Percentiles rank a stretch among this genome's conserved stretches.
Evolutionary conservation across 2,329 filamentous ascomycete species (phyloP).

Genomic region (Trichoderma polysporum): DNA sequence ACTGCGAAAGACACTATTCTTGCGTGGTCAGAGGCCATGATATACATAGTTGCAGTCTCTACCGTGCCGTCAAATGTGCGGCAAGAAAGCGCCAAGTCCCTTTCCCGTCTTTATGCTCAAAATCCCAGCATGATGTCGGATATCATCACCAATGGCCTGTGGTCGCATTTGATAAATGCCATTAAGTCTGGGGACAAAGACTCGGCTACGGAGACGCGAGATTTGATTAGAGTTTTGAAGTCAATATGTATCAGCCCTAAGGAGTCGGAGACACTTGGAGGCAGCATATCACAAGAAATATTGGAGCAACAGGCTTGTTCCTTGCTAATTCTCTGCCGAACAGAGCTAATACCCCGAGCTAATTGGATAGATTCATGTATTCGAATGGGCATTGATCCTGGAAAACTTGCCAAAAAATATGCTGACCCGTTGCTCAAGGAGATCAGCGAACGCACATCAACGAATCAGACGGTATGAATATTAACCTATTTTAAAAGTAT

Average conservation of each 20-base stretch:
- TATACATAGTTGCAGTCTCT: conserved; percentile 72
- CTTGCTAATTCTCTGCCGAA: conserved; percentile 74
- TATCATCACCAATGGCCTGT: conserved; percentile 71
- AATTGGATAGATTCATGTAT: conserved; percentile 91
- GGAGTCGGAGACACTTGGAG: conserved; percentile 46
- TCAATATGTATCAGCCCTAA: conserved; percentile 62
- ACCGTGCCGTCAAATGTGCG: conserved; percentile 61
- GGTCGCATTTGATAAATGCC: conserved; percentile 68
- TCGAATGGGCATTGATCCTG: conserved; percentile 78
- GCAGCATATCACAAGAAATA: conserved; percentile 45
- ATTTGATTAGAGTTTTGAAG: conserved; percentile 61
- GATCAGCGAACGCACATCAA: conserved; percentile 53
- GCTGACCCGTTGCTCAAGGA: conserved; percentile 66
- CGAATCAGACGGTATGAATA: conserved; percentile 51
- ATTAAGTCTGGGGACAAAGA: conserved; percentile 76
- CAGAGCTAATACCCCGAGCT: conserved; percentile 71
- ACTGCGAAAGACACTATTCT: conserved; percentile 51
- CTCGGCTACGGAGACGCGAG: conserved; percentile 62
- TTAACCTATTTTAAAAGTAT: not conserved
- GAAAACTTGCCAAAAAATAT: conserved; percentile 66
- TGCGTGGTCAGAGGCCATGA: conserved; percentile 80
- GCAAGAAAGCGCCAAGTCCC: conserved; percentile 57
- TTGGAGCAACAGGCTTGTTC: conserved; percentile 72
- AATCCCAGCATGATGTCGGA: conserved; percentile 58
- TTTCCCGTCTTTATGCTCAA: conserved; percentile 65